Evolutionary conservation across 306 rosid species (phyloP), one percentile per base, ranked within the genome.

Genomic region (Arachis hypogaea): DNA sequence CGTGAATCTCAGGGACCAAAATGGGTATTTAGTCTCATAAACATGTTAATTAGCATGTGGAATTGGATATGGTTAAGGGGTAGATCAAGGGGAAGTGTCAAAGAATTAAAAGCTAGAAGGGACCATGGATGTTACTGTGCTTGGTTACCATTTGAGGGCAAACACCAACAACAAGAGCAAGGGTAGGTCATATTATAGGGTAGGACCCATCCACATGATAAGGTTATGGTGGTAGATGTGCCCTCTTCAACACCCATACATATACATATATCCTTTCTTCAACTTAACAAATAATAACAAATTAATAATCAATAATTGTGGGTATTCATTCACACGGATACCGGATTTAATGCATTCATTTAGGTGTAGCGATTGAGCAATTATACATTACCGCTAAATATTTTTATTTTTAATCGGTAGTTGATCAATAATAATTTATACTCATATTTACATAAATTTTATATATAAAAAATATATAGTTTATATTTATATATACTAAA

Each of bases 141-240:
- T 9, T 47, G 77, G 77, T 62, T 49, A 46, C 43, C 29, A 50
- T 51, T 49, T 38, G 12, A 36, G 42, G 69, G 44, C 11, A 46
- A 72, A 52, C 50, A 33, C 38, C 1, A 22, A 22, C 1, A 22
- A 22, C 28, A 22, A 22, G 38, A 33, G 4, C 4, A 6, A 0
- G 14, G 63, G 50, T 46, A 33, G 77, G 40, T 33, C 50, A 46
- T 9, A 33, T 3, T 22, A 10, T 47, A 11, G 63, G 1, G 28
- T 56, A 30, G 79, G 73, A 63, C 72, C 74, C 78, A 64, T 7
- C 38, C 78, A 54, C 78, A 64, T 64, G 78, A 64, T 74, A 45
- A 69, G 42, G 1, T 14, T 69, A 2, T 69, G 63, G 11, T n/a
- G 33, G 5, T n/a, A 40, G 57, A 38, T 46, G 4, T 46, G 49